Base-by-base conservation (phyloP, 2,329 filamentous ascomycete species). In the Penicillium sp. region DNA sequence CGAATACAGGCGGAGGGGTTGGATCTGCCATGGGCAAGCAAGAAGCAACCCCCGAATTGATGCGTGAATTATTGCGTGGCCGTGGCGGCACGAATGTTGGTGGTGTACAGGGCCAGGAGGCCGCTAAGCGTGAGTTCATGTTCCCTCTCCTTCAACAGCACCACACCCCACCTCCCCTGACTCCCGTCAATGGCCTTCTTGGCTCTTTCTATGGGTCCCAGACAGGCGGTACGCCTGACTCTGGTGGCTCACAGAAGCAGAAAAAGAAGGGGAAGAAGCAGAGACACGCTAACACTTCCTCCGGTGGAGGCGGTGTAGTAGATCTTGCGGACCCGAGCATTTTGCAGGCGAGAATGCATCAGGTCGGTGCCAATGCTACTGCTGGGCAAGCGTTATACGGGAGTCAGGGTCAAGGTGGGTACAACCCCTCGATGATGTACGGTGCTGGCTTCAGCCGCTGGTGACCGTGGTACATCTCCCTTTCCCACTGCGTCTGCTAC, bases 201-300 rank as follows among this genome's bases (percentile, higher is more conserved):
- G 84, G 79, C 78, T 85, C 85, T 78, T 85, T 92, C 76, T 93
- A 93, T 75, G 85, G 84, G 72, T 76, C 80, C 65, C 84, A 85
- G 73, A 74, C 84, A 75, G 85, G 84, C 75, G 79, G 80, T 72
- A 87, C 86, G 74, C 85, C 89, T 81, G 88, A 94, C 67, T 82
- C 83, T 73, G 84, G 51, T 30, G 44, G 84, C 73, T 69, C 71
- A 65, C 83, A 85, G 74, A 93, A 95, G 82, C 88, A 93, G 80
- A 95, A 94, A 84, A 95, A 95, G 81, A 95, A 95, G 87, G 88
- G 88, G 76, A 95, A 95, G 82, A 95, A 95, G 87, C 90, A 95
- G 79, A 93, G 89, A 82, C 89, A 95, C 83, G 90, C 88, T 92
- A 95, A 95, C 87, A 95, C 90, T 90, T 95, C 89, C 85, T 96